Base-by-base conservation (phyloP, 805 yeast genomes). In the Yamadazyma takamatsuzukensis region DNA sequence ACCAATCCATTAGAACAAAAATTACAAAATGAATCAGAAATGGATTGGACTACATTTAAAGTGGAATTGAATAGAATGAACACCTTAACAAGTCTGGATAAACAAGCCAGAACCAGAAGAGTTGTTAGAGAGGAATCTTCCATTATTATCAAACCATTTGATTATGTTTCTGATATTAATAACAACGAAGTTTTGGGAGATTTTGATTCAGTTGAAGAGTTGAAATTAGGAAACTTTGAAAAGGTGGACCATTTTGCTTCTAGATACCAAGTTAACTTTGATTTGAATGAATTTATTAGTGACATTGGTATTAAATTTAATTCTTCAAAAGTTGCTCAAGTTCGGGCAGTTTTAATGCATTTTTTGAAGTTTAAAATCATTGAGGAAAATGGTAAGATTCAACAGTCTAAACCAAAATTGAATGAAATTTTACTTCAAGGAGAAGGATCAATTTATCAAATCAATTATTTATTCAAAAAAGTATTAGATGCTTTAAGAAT, bases 391-490 rank as follows among this genome's bases (percentile, higher is more conserved):
- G 55, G 51, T 15, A 54, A 54, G 27, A 62, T 64, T 15, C 56
- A 52, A 54, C 68, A 59, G 40, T 33, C 41, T 15, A 67, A 65
- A 23, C 68, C 69, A 4, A 67, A 64, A 37, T 50, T 74, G 27
- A 56, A 54, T 24, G 70, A 64, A 36, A 52, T 74, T 3, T 56
- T 76, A 52, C 50, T 49, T 36, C 61, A 60, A 36, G 72, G 72
- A 39, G 74, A 68, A 48, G 90, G 78, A 31, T 77, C 71, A 33
- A 58, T 86, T 1, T 81, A 74, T 44, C 95, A 87, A 49, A 54
- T 90, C 35, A 86, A 93, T 7, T 78, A 83, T 64, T 58, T 87
- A 14, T 83, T 87, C 54, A 78, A 79, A 40, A 74, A 76, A 37
- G 74, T 93, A 64, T 76, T 90, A 29, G 78, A 73, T 33, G 68